Conservation (phyloP, 306 rosid species). For the Psophocarpus tetragonolobus region DNA sequence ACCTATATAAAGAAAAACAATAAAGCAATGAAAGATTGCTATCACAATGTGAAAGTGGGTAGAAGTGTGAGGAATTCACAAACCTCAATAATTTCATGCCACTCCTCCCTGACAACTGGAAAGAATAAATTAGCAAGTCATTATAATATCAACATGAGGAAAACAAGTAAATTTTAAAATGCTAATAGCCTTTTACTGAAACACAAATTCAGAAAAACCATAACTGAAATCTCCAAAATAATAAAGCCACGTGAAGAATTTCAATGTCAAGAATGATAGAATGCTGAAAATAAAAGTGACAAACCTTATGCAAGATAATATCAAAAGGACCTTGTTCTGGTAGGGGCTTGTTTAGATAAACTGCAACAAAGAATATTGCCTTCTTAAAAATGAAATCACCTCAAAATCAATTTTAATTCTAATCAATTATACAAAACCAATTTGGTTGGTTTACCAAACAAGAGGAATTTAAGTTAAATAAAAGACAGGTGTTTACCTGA, state of each 20-base stretch:
- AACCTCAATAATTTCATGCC: constrained; percentile 54
- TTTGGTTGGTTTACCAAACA: no score
- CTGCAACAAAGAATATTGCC: constrained; percentile 51
- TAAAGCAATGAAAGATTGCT: constrained; percentile 26
- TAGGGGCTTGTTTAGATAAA: constrained; percentile 50
- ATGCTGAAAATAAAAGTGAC: constrained; percentile 24
- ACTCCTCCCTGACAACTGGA: constrained; percentile 52
- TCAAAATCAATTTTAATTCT: no score
- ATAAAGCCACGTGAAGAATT: neutral
- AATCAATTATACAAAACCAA: no score
- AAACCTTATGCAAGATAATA: constrained; percentile 52
- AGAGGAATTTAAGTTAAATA: no score
- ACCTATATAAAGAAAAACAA: neutral
- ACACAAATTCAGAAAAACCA: neutral
- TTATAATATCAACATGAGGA: constrained; percentile 17
- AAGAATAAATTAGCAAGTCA: constrained; percentile 32
- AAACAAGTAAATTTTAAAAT: constrained; percentile 16
- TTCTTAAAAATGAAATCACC: no score
- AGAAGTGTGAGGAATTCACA: constrained; percentile 39
- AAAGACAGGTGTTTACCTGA: no score
- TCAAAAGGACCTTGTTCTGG: constrained; percentile 59
- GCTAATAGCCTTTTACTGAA: neutral
- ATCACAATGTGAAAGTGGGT: constrained; percentile 16
- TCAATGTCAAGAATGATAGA: neutral
- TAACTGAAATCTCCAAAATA: neutral